phyloP scores from a whole-genome alignment of 345 rosid species.

The Sisymbrium irio region DNA sequence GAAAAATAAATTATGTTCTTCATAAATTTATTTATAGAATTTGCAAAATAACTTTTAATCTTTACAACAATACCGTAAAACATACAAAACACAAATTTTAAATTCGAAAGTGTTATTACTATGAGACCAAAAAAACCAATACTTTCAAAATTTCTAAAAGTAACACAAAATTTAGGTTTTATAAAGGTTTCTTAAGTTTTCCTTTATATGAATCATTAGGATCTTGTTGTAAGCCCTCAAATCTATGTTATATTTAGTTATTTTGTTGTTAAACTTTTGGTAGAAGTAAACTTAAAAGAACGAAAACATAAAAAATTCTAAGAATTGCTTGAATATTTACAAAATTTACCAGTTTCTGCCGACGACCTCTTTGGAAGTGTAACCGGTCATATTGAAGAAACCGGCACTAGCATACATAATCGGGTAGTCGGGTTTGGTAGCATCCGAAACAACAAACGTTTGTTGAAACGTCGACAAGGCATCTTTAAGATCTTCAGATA shows the following conservation, averaged over 20 bases:
- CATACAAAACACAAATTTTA: neutral
- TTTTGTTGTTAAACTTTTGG: too few species aligned
- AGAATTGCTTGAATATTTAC: neutral
- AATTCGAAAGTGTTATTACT: too few species aligned
- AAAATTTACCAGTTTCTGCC: constrained; percentile 86
- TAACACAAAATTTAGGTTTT: neutral
- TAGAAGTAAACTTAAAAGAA: neutral
- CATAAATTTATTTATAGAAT: neutral
- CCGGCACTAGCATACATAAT: constrained; percentile 97
- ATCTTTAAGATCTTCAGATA: constrained; percentile 74
- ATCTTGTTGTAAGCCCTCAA: neutral
- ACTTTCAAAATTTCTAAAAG: neutral
- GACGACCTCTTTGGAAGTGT: constrained; percentile 83
- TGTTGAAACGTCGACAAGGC: constrained; percentile 90
- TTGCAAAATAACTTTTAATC: neutral
- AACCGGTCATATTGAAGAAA: constrained; percentile 95
- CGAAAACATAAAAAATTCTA: neutral
- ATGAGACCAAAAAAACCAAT: neutral
- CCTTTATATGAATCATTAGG: neutral
- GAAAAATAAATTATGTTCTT: neutral
- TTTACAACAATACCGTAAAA: neutral
- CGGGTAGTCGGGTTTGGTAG: constrained; percentile 86
- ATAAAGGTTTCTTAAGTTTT: neutral
- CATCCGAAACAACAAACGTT: constrained; percentile 94
- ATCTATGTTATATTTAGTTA: too few species aligned